phyloP scores from a whole-genome alignment of 129 eudicot species.

The Flaveria sonorensis region DNA sequence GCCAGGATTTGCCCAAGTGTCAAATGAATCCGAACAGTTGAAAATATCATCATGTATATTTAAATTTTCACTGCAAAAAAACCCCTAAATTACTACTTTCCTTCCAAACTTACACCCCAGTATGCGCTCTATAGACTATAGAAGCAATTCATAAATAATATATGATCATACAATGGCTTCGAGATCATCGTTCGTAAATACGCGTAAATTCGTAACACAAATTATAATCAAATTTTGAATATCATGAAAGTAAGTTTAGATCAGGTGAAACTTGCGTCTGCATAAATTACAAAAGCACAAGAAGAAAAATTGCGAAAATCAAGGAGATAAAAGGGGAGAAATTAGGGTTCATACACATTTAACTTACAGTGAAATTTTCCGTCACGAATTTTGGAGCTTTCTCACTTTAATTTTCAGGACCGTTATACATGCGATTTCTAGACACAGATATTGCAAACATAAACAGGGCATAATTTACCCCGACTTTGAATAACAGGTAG shows the following conservation, averaged over 20 bases:
- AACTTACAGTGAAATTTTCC: slow-evolving; percentile 23
- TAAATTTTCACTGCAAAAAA: neutral
- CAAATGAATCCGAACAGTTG: no score
- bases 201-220: neutral
- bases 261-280: neutral
- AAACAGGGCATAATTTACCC: no score
- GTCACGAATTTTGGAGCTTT: neutral
- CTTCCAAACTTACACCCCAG: neutral
- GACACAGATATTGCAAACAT: no score
- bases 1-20: no score
- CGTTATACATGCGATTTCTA: neutral
- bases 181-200: neutral
- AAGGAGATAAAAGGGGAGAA: neutral
- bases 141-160: neutral
- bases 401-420: neutral
- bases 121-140: no score
- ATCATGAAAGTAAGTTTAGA: neutral
- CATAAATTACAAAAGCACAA: neutral
- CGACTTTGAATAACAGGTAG: neutral
- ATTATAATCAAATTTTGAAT: neutral
- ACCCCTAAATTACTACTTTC: neutral
- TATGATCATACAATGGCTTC: neutral
- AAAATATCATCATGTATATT: neutral
- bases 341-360: slow-evolving; percentile 9
- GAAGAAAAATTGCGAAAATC: neutral